Evolutionary conservation across 495 filamentous ascomycete species (phyloP).

Genomic region (Neurospora sp.): DNA sequence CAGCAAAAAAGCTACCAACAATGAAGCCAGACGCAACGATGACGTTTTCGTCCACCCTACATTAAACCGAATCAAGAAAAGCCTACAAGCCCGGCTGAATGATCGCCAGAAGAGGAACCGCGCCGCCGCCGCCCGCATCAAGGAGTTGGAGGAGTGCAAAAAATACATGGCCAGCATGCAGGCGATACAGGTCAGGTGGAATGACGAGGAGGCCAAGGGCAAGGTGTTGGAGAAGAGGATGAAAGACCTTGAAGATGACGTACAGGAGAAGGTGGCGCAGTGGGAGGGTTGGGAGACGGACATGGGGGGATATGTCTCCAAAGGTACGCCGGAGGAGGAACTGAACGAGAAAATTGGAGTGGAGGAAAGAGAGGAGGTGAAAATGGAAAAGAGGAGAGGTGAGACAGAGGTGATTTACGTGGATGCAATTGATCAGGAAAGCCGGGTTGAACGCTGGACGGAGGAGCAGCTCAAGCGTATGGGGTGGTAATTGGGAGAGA

Average conservation of each 20-base stretch:
- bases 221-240: neutral
- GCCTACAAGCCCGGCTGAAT: neutral
- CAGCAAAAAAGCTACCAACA: neutral
- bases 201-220: neutral
- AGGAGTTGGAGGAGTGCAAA: neutral
- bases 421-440: neutral
- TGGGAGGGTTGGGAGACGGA: neutral
- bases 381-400: neutral
- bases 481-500: neutral
- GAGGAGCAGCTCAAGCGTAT: neutral
- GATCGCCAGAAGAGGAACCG: neutral
- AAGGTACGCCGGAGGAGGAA: neutral
- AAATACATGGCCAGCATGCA: neutral
- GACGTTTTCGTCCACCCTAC: neutral
- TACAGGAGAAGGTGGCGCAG: neutral
- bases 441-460: neutral
- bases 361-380: neutral
- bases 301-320: neutral
- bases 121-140: too few relatives aligned
- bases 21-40: neutral
- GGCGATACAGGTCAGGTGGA: neutral
- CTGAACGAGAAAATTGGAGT: neutral
- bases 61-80: neutral
- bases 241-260: neutral
- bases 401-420: neutral